phyloP scores from a whole-genome alignment of 2,329 filamentous ascomycete genomes.

The Dactylellina drechsleri region DNA sequence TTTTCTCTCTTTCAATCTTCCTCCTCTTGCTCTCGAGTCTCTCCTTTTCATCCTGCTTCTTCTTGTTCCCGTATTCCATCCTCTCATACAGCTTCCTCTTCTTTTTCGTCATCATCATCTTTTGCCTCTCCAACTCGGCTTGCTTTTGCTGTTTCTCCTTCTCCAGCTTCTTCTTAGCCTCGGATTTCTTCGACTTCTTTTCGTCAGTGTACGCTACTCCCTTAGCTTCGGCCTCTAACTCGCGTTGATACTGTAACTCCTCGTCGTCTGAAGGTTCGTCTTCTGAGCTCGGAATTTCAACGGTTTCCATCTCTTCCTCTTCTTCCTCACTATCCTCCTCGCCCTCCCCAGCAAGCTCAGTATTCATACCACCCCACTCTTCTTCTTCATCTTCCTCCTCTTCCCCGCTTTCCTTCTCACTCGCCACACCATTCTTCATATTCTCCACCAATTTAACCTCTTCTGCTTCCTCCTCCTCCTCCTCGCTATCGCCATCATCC shows the following conservation, averaged over 20 bases:
- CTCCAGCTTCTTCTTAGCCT: slow-evolving; percentile 75
- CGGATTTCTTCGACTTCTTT: slow-evolving; percentile 67
- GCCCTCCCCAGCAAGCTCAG: slow-evolving; percentile 65
- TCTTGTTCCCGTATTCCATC: slow-evolving; percentile 95
- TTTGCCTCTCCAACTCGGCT: slow-evolving; percentile 89
- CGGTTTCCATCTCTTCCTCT: slow-evolving; percentile 58
- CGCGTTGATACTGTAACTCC: slow-evolving; percentile 79
- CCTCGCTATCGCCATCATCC: slow-evolving; percentile 86
- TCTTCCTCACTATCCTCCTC: slow-evolving; percentile 65
- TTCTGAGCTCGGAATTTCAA: neutral
- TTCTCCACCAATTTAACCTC: slow-evolving; percentile 59
- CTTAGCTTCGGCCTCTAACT: slow-evolving; percentile 90
- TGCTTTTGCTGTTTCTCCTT: slow-evolving; percentile 70
- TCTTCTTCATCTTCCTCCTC: slow-evolving; percentile 65
- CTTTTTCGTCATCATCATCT: slow-evolving; percentile 98
- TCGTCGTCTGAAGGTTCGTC: slow-evolving; percentile 62
- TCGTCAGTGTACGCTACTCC: slow-evolving; percentile 70
- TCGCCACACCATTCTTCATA: slow-evolving; percentile 61
- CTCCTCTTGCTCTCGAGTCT: slow-evolving; percentile 88
- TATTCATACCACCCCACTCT: slow-evolving; percentile 63
- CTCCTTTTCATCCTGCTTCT: slow-evolving; percentile 88
- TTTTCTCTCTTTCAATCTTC: slow-evolving; percentile 75
- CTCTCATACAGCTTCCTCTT: slow-evolving; percentile 98
- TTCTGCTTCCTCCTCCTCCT: slow-evolving; percentile 70
- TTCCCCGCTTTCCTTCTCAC: slow-evolving; percentile 59